Percentiles rank a stretch among this genome's conserved stretches.
Evolutionary conservation across 1,139 yeast genomes (phyloP).

Genomic region (Candida sp.): DNA sequence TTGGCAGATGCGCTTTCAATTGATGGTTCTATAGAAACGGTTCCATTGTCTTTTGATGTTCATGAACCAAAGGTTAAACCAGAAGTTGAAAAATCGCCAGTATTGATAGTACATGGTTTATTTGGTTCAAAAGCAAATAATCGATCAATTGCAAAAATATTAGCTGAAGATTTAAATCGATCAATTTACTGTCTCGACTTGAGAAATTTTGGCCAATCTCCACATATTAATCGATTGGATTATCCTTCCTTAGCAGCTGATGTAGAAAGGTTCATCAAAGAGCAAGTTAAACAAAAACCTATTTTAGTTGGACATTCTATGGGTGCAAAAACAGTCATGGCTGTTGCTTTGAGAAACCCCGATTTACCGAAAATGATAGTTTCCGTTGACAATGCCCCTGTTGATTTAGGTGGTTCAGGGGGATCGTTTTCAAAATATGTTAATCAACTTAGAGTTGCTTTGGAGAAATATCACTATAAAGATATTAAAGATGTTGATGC

Average conservation of each 20-base stretch:
- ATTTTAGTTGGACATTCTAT: constrained; percentile 89
- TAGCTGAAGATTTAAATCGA: constrained; percentile 39
- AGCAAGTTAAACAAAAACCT: constrained; percentile 43
- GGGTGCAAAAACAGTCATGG: constrained; percentile 98
- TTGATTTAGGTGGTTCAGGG: constrained; percentile 53
- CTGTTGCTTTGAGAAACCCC: constrained; percentile 70
- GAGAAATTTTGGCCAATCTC: constrained; percentile 91
- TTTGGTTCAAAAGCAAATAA: constrained; percentile 84
- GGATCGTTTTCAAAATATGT: constrained; percentile 64
- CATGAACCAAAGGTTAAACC: constrained; percentile 20
- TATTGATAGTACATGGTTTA: constrained; percentile 81
- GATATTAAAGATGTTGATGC: constrained; percentile 68
- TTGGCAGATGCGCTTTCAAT: not conserved
- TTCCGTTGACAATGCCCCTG: constrained; percentile 90
- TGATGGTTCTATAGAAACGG: constrained; percentile 17
- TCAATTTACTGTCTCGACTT: constrained; percentile 73
- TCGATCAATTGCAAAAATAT: constrained; percentile 61
- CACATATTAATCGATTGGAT: constrained; percentile 66
- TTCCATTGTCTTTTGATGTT: constrained; percentile 26
- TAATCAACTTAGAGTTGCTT: constrained; percentile 54
- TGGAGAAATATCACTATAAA: constrained; percentile 39
- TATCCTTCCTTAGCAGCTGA: constrained; percentile 85
- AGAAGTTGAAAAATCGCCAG: constrained; percentile 38
- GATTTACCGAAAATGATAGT: constrained; percentile 61
- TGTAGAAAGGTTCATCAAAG: constrained; percentile 66